A percentile compares a stretch with the other conserved stretches of the same genome.
Evolutionary conservation across 495 filamentous ascomycete genomes (phyloP).

Genomic region (Apodospora peruviana): DNA sequence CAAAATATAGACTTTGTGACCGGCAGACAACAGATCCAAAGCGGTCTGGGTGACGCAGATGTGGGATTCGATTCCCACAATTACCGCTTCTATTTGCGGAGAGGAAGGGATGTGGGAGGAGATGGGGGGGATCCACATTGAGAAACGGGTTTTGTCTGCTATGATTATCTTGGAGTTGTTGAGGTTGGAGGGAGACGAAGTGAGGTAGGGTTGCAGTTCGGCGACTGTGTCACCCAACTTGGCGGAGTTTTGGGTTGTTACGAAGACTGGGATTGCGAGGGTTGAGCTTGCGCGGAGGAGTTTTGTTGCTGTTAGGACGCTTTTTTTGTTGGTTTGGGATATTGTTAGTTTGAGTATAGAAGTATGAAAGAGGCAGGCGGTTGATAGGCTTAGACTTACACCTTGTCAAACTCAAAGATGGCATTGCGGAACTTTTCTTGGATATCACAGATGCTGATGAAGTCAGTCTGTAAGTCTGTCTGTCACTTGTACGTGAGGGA

Average conservation of each 20-base stretch:
- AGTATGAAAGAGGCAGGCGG: not conserved
- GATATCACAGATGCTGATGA: slow-evolving; percentile 79
- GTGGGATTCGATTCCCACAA: slow-evolving; percentile 89
- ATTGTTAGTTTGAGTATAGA: not conserved
- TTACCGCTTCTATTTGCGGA: slow-evolving; percentile 40
- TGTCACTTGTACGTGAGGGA: not conserved
- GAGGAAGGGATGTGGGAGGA: slow-evolving; percentile 38
- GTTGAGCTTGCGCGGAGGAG: slow-evolving; percentile 47
- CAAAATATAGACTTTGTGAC: slow-evolving; percentile 79
- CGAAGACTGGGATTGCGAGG: slow-evolving; percentile 71
- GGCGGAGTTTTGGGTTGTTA: slow-evolving; percentile 75
- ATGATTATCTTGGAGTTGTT: too few species aligned
- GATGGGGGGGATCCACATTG: slow-evolving; percentile 60
- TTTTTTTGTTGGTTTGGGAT: slow-evolving; percentile 10
- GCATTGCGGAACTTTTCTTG: slow-evolving; percentile 85
- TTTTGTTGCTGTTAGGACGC: slow-evolving; percentile 49
- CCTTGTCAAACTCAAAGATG: slow-evolving; percentile 76
- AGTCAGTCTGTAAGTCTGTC: not conserved
- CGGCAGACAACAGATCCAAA: slow-evolving; percentile 67
- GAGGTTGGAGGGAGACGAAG: slow-evolving; percentile 1
- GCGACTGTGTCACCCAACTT: slow-evolving; percentile 73
- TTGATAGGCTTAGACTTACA: slow-evolving; percentile 43
- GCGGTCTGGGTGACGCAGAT: slow-evolving; percentile 94
- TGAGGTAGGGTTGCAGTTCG: slow-evolving; percentile 50
- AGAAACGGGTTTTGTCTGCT: slow-evolving; percentile 93